Evolutionary conservation across 495 filamentous ascomycete genomes (phyloP).

Genomic region (Parachaetomium inaequale): DNA sequence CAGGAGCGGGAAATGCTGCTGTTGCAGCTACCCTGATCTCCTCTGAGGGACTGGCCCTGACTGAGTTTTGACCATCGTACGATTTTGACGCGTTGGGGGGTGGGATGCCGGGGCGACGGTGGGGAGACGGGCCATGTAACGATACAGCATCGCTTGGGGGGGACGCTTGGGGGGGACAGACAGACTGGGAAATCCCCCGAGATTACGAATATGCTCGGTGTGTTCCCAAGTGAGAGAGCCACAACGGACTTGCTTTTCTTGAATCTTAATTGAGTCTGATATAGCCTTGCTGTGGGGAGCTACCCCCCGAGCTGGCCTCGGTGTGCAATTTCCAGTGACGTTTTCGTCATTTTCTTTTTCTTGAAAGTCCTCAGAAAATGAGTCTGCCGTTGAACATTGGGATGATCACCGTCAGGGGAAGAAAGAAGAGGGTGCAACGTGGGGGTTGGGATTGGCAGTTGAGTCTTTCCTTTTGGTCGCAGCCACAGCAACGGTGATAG

Average conservation of each 20-base stretch:
- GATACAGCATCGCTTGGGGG: neutral
- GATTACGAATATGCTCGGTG: too few relatives aligned
- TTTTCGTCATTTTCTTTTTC: too few relatives aligned
- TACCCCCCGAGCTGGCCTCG: too few relatives aligned
- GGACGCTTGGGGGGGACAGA: too few relatives aligned
- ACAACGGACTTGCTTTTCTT: neutral
- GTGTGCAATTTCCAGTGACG: too few relatives aligned
- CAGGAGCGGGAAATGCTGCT: too few relatives aligned
- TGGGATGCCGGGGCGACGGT: neutral
- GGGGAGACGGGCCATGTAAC: neutral
- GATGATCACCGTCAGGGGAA: neutral
- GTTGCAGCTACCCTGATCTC: neutral
- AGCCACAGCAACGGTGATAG: slow-evolving; percentile 6
- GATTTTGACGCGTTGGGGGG: slow-evolving; percentile 1
- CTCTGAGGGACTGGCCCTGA: neutral
- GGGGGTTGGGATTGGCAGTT: neutral
- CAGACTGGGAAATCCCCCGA: too few relatives aligned
- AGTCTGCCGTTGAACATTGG: too few relatives aligned
- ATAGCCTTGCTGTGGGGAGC: neutral
- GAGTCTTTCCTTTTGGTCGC: neutral
- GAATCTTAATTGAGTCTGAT: neutral
- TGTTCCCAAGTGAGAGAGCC: too few relatives aligned
- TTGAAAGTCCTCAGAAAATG: too few relatives aligned
- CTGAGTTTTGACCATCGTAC: neutral
- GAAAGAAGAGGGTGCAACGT: neutral